Conservation (phyloP, 179 eudicot genomes). For the Nepenthes alata region DNA sequence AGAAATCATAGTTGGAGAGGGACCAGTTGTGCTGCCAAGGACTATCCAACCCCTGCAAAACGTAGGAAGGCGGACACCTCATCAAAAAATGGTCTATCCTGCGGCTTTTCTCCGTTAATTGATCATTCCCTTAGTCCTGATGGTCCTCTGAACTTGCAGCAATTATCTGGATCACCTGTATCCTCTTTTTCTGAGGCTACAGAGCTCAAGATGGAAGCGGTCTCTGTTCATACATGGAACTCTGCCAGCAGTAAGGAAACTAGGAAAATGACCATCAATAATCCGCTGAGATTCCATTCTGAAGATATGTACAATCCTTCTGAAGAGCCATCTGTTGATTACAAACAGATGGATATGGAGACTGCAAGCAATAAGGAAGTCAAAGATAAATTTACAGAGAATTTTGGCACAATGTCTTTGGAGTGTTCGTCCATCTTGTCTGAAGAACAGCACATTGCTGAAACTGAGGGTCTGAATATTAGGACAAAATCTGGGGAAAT, state of each 20-base stretch:
- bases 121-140: slow-evolving; percentile 20
- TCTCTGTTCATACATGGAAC: slow-evolving; percentile 8
- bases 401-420: slow-evolving; percentile 6
- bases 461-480: slow-evolving; percentile 15
- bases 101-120: slow-evolving; percentile 11
- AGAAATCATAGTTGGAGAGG: slow-evolving; percentile 7
- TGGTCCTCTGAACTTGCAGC: slow-evolving; percentile 15
- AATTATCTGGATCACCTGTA: slow-evolving; percentile 12
- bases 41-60: slow-evolving; percentile 22
- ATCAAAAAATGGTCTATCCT: slow-evolving; percentile 12
- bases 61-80: slow-evolving; percentile 20
- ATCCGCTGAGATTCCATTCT: slow-evolving; percentile 8
- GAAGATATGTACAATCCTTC: slow-evolving; percentile 8
- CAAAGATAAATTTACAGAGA: slow-evolving; percentile 9
- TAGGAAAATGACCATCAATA: background rate
- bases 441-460: slow-evolving; percentile 17
- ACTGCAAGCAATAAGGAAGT: slow-evolving; percentile 10
- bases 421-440: slow-evolving; percentile 13
- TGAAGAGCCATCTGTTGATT: slow-evolving; percentile 13
- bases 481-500: slow-evolving; percentile 13
- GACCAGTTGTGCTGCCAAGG: slow-evolving; percentile 11
- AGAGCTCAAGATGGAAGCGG: slow-evolving; percentile 15
- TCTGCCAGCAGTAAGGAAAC: slow-evolving; percentile 2
- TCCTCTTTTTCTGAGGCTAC: slow-evolving; percentile 11
- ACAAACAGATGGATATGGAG: slow-evolving; percentile 15